Conservation (phyloP, 2,329 filamentous ascomycete species). For the Trichoderma simmonsii region DNA sequence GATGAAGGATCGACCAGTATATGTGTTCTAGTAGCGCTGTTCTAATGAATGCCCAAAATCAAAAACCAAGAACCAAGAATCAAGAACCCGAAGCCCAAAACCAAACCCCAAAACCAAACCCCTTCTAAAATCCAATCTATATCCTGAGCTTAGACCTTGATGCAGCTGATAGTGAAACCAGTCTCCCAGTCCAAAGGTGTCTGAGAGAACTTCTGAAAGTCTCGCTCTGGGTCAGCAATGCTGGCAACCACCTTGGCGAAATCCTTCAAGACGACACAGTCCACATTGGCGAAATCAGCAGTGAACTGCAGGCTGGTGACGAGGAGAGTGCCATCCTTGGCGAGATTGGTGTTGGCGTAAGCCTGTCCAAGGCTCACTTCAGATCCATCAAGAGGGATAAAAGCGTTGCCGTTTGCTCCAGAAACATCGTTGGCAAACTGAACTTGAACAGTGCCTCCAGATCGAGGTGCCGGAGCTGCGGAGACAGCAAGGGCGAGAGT, state of each 20-base stretch:
- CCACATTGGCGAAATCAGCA: background rate
- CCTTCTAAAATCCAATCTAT: background rate
- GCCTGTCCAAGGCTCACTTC: background rate
- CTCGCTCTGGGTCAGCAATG: background rate
- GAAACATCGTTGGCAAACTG: constrained; percentile 8
- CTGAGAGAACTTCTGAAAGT: background rate
- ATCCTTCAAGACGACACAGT: background rate
- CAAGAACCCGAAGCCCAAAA: background rate
- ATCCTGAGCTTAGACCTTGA: background rate
- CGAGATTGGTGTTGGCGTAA: background rate
- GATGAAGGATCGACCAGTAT: background rate
- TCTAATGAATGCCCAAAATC: background rate
- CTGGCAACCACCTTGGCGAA: background rate
- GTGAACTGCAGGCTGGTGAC: constrained; percentile 1
- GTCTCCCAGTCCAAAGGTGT: background rate
- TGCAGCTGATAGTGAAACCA: constrained; percentile 1
- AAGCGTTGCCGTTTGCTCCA: constrained; percentile 7
- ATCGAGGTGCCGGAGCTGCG: background rate
- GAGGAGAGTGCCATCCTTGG: background rate
- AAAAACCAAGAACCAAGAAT: background rate
- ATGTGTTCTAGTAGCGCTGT: background rate
- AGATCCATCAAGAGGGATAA: background rate
- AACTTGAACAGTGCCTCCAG: background rate
- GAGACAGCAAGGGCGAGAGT: constrained; percentile 3
- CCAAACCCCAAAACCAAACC: background rate